Evolutionary conservation across 2,329 filamentous ascomycete genomes (phyloP).

Genomic region (Penicillium sclerotigenum): DNA sequence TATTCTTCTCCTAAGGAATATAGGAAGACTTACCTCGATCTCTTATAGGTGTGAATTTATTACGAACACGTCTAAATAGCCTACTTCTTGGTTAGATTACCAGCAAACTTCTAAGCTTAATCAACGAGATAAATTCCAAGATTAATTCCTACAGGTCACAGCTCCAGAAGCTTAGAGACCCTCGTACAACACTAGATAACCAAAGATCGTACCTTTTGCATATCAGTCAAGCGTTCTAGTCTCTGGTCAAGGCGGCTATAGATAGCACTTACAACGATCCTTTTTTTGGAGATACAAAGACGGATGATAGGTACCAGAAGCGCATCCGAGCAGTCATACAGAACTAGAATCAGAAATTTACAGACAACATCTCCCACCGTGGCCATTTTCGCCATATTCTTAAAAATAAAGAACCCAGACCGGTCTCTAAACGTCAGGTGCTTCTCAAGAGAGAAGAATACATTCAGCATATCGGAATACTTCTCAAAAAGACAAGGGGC

Average conservation of each 20-base stretch:
- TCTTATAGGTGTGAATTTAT: slow-evolving; percentile 29
- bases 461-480: slow-evolving; percentile 40
- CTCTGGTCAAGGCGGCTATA: slow-evolving; percentile 33
- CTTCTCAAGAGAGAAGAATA: slow-evolving; percentile 40
- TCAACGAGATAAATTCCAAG: slow-evolving; percentile 34
- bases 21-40: slow-evolving; percentile 26
- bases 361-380: slow-evolving; percentile 9
- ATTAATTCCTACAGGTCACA: slow-evolving; percentile 32
- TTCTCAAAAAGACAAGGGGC: slow-evolving; percentile 47
- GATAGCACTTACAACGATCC: slow-evolving; percentile 34
- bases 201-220: slow-evolving; percentile 30
- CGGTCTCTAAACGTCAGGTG: slow-evolving; percentile 7
- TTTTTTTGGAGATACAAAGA: slow-evolving; percentile 30
- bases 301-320: slow-evolving; percentile 24
- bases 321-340: slow-evolving; percentile 34
- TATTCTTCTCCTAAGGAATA: slow-evolving; percentile 33
- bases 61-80: slow-evolving; percentile 33
- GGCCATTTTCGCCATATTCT: slow-evolving; percentile 13
- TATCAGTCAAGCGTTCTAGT: slow-evolving; percentile 41
- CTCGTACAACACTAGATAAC: slow-evolving; percentile 23
- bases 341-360: slow-evolving; percentile 25
- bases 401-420: background rate
- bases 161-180: slow-evolving; percentile 27
- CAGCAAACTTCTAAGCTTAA: slow-evolving; percentile 35
- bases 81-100: slow-evolving; percentile 35